These are phyloP conservation scores for Cyclanthera cordifolia DNA, from an alignment of 306 rosid species.

Conservation along the genomic window DNA sequence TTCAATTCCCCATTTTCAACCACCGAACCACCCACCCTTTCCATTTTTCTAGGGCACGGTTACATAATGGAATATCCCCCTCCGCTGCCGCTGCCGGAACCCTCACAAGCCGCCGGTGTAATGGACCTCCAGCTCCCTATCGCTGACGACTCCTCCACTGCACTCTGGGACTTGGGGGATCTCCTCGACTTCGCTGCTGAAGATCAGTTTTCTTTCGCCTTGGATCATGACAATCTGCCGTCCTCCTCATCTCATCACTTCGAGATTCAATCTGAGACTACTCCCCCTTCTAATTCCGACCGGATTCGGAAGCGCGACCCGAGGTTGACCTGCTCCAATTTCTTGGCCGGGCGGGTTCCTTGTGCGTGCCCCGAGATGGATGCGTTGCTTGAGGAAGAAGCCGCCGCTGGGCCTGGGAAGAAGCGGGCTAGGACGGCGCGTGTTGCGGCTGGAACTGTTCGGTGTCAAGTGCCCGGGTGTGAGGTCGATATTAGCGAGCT, in stretches of 20 bases:
- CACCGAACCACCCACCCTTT: neutral
- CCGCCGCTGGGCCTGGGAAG: slow-evolving; percentile 35
- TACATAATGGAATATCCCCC: neutral
- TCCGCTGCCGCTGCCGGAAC: neutral
- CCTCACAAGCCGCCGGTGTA: neutral
- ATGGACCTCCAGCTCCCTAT: slow-evolving; percentile 25
- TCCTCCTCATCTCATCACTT: slow-evolving; percentile 1
- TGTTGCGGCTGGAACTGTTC: slow-evolving; percentile 24
- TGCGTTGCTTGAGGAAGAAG: slow-evolving; percentile 45
- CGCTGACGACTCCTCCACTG: slow-evolving; percentile 20
- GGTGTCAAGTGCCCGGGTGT: slow-evolving; percentile 87
- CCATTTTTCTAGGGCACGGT: neutral
- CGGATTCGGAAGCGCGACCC: slow-evolving; percentile 85
- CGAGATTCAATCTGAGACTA: slow-evolving; percentile 1
- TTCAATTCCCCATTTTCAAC: slow-evolving; percentile 9
- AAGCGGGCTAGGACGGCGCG: slow-evolving; percentile 48
- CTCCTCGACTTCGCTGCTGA: slow-evolving; percentile 42
- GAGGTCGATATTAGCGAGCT: slow-evolving; percentile 69
- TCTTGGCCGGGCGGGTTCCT: slow-evolving; percentile 71
- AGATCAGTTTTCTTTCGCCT: slow-evolving; percentile 20
- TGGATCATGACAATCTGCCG: slow-evolving; percentile 12
- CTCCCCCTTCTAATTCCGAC: neutral
- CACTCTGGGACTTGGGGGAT: slow-evolving; percentile 48
- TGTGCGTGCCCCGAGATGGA: slow-evolving; percentile 96
- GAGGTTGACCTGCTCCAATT: slow-evolving; percentile 66